Percentiles rank a stretch among this genome's conserved stretches.
Evolutionary conservation across 1,284 basidiomycete species (phyloP).

Genomic region (Mycena sp.): DNA sequence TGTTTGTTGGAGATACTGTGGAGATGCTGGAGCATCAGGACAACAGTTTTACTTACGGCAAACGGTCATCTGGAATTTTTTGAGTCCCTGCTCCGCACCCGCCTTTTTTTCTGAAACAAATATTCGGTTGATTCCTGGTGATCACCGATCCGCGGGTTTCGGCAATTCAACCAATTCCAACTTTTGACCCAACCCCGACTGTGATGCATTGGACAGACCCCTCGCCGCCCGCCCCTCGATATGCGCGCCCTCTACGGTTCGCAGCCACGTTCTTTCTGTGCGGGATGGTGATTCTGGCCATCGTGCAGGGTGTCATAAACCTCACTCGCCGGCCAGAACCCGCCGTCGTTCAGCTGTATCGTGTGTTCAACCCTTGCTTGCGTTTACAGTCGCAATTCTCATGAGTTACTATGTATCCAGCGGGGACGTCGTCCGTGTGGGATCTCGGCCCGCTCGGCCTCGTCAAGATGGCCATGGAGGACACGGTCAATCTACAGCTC

Average conservation of each 20-base stretch:
- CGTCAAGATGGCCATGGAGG: conserved; percentile 18
- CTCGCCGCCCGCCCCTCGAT: neutral
- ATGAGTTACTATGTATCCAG: neutral
- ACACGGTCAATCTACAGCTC: conserved; percentile 15
- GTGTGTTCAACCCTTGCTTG: neutral
- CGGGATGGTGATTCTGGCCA: neutral
- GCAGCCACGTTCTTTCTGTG: neutral
- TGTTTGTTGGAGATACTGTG: no score
- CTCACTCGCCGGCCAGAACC: neutral
- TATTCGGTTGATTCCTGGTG: no score
- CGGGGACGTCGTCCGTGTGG: conserved; percentile 10
- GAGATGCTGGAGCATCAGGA: no score
- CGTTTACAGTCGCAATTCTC: neutral
- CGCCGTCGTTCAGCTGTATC: neutral
- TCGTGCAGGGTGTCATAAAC: neutral
- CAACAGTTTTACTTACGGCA: no score
- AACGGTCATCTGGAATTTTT: no score
- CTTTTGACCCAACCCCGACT: no score
- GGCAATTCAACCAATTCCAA: no score
- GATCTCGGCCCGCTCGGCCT: conserved; percentile 16
- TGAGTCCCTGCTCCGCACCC: no score
- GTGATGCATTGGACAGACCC: no score
- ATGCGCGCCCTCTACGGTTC: neutral
- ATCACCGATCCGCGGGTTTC: no score
- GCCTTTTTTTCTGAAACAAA: no score